Evolutionary conservation across 495 filamentous ascomycete genomes (phyloP).

Genomic region (Chaetomidium leptoderma): DNA sequence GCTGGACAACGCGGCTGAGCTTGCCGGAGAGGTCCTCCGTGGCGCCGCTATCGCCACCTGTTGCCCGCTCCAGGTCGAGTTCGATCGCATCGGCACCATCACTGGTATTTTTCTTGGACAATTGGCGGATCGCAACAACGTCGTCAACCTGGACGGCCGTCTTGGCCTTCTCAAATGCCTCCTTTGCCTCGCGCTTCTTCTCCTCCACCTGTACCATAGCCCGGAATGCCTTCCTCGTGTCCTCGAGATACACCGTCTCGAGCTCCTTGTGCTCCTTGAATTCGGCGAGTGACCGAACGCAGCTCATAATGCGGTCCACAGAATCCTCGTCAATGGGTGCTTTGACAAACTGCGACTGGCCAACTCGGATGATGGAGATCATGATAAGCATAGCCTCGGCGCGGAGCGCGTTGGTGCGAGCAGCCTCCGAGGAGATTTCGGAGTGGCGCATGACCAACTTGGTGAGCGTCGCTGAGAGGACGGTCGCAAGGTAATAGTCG

Average conservation of each 20-base stretch:
- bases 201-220: conserved; percentile 99
- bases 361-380: conserved; percentile 96
- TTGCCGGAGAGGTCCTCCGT: conserved; percentile 84
- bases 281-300: conserved; percentile 87
- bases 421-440: conserved; percentile 81
- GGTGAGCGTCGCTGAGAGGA: conserved; percentile 89
- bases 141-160: conserved; percentile 94
- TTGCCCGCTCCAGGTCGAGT: conserved; percentile 87
- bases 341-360: conserved; percentile 96
- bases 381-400: conserved; percentile 99
- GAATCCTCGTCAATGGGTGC: conserved; percentile 97
- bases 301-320: conserved; percentile 94
- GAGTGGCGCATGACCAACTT: conserved; percentile 98
- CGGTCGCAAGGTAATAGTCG: conserved; percentile 94
- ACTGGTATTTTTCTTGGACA: conserved; percentile 83
- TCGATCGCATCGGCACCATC: conserved; percentile 84
- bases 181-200: conserved; percentile 90
- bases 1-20: conserved; percentile 90
- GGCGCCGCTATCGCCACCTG: conserved; percentile 76
- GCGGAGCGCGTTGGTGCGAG: conserved; percentile 87
- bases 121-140: conserved; percentile 83
- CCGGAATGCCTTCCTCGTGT: conserved; percentile 92
- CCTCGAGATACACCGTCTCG: conserved; percentile 88
- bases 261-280: conserved; percentile 85
- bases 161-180: conserved; percentile 87